Conservation (phyloP, 2,329 filamentous ascomycete genomes). For the Ampelomyces quisqualis region DNA sequence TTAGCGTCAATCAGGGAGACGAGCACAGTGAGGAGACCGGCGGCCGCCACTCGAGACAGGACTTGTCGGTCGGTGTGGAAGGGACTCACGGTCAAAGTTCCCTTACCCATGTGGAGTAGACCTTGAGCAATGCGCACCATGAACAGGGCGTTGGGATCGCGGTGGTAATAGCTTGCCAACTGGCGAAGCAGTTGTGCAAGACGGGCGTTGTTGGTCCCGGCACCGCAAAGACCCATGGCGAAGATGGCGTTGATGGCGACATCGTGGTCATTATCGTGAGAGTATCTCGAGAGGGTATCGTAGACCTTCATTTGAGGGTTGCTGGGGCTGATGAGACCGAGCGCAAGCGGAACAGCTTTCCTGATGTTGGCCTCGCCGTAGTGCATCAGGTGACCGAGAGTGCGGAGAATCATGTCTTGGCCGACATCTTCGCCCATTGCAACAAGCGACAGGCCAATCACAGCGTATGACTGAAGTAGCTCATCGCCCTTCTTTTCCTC, state of each 20-base stretch:
- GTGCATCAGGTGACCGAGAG: slow-evolving; percentile 98
- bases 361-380: slow-evolving; percentile 97
- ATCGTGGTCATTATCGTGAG: slow-evolving; percentile 97
- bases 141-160: slow-evolving; percentile 93
- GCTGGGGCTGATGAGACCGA: slow-evolving; percentile 94
- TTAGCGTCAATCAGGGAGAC: slow-evolving; percentile 95
- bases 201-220: slow-evolving; percentile 96
- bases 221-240: slow-evolving; percentile 95
- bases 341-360: slow-evolving; percentile 90
- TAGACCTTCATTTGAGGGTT: slow-evolving; percentile 99
- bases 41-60: slow-evolving; percentile 84
- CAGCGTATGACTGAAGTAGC: slow-evolving; percentile 91
- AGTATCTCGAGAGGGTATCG: slow-evolving; percentile 95
- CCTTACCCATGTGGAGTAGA: slow-evolving; percentile 98
- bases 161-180: slow-evolving; percentile 96
- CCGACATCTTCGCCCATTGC: slow-evolving; percentile 98
- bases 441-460: slow-evolving; percentile 89
- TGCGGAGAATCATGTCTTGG: slow-evolving; percentile 96
- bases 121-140: slow-evolving; percentile 99
- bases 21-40: slow-evolving; percentile 84
- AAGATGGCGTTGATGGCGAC: slow-evolving; percentile 99
- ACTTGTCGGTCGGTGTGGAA: slow-evolving; percentile 99
- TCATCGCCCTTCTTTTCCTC: slow-evolving; percentile 91
- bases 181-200: slow-evolving; percentile 91
- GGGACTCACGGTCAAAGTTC: slow-evolving; percentile 92